Conservation (phyloP, 139 green algal species). For the Coelastrella sp. region DNA sequence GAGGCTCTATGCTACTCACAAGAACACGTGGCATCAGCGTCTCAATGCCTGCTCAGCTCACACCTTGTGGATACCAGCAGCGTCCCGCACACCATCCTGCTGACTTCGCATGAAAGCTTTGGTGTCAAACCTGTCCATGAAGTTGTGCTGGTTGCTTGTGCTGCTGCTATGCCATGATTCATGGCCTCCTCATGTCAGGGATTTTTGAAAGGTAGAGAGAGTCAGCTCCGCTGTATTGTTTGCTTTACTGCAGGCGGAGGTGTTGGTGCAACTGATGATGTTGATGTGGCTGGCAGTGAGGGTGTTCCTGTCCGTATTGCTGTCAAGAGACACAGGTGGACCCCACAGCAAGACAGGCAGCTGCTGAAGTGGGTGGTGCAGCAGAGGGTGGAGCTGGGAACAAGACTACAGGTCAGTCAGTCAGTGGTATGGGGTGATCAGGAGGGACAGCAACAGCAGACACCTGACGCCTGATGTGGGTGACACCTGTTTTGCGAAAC, state of each 20-base stretch:
- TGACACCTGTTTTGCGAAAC: background rate
- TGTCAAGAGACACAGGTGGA: slow-evolving; percentile 35
- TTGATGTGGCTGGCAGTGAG: background rate
- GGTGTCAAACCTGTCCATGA: too few species aligned
- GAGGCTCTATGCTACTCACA: background rate
- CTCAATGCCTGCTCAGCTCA: too few species aligned
- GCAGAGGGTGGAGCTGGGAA: slow-evolving; percentile 39
- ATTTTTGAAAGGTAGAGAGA: too few species aligned
- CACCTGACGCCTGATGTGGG: background rate
- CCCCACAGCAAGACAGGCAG: slow-evolving; percentile 33
- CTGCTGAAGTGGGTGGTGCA: slow-evolving; percentile 30
- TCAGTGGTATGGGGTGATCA: background rate
- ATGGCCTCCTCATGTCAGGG: too few species aligned
- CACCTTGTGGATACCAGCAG: too few species aligned
- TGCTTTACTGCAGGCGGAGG: too few species aligned
- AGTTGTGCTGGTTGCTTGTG: too few species aligned
- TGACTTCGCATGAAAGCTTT: too few species aligned
- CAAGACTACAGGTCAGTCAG: background rate
- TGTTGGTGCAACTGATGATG: background rate
- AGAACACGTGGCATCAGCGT: background rate
- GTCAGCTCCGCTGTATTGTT: too few species aligned
- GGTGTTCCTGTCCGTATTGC: slow-evolving; percentile 1
- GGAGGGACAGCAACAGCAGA: background rate
- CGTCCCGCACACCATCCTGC: too few species aligned
- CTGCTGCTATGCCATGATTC: too few species aligned